Evolutionary conservation across 164 flowering plant species (phyloP).

Genomic region (Protea cynaroides): DNA sequence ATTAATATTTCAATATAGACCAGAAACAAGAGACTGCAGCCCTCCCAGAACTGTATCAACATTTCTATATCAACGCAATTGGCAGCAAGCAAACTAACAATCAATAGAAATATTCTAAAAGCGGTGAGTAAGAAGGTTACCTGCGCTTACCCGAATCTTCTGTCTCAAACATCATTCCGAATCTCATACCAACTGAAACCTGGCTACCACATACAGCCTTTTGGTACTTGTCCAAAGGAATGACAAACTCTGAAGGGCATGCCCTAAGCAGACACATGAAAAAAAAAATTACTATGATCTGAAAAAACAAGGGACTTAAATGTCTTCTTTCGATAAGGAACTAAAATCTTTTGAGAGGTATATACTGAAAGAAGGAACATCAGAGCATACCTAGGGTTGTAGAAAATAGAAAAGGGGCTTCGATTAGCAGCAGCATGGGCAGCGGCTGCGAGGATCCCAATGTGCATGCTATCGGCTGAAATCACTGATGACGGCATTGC

Average conservation of each 20-base stretch:
- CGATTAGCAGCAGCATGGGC: slow-evolving; percentile 96
- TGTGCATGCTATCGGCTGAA: slow-evolving; percentile 98
- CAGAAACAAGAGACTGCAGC: too few relatives aligned
- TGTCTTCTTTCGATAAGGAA: background rate
- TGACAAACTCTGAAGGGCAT: slow-evolving; percentile 89
- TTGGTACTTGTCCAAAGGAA: slow-evolving; percentile 63
- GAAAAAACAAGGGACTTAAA: slow-evolving; percentile 4
- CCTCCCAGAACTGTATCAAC: background rate
- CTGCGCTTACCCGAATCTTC: slow-evolving; percentile 96
- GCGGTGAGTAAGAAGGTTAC: slow-evolving; percentile 28
- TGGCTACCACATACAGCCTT: slow-evolving; percentile 76
- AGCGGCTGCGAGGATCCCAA: slow-evolving; percentile 99
- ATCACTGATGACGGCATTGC: slow-evolving; percentile 88
- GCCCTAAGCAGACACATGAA: slow-evolving; percentile 42
- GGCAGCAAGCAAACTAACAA: background rate
- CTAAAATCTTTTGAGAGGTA: too few relatives aligned
- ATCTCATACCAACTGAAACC: slow-evolving; percentile 88
- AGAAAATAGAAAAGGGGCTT: slow-evolving; percentile 82
- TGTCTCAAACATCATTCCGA: slow-evolving; percentile 99
- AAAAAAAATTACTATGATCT: background rate
- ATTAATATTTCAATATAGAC: too few relatives aligned
- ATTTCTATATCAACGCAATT: background rate
- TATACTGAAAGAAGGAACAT: background rate
- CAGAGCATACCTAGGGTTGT: slow-evolving; percentile 73
- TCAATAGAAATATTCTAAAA: too few relatives aligned